Conservation (phyloP, 2,329 filamentous ascomycete genomes). For the Microcyclosporella mali region DNA sequence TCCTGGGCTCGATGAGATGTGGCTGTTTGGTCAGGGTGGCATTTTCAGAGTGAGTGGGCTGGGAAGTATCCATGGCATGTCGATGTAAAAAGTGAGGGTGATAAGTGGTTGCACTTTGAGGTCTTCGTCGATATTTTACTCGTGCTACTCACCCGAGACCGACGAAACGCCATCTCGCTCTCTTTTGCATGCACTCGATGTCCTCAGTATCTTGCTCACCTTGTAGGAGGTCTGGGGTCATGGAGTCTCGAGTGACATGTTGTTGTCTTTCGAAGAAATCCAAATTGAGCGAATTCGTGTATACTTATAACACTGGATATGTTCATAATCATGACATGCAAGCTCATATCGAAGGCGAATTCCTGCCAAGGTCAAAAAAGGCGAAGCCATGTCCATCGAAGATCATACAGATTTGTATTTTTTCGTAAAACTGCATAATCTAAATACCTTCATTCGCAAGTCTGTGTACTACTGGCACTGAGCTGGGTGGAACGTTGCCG, state of each 20-base stretch:
- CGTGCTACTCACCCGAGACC: slow-evolving; percentile 22
- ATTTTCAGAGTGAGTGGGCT: slow-evolving; percentile 9
- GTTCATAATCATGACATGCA: too few species aligned
- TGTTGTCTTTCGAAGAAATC: too few species aligned
- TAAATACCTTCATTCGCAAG: slow-evolving; percentile 30
- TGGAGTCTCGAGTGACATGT: slow-evolving; percentile 2
- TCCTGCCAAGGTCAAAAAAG: too few species aligned
- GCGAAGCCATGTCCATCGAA: too few species aligned
- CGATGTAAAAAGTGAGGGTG: neutral
- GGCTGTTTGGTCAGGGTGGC: slow-evolving; percentile 16
- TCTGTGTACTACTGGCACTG: slow-evolving; percentile 69
- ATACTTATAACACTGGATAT: too few species aligned
- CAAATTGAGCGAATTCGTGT: too few species aligned
- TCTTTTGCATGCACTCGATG: too few species aligned
- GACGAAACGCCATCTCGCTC: slow-evolving; percentile 19
- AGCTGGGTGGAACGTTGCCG: slow-evolving; percentile 77
- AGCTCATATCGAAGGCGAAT: too few species aligned
- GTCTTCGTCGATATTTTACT: slow-evolving; percentile 23
- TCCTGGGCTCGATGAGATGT: slow-evolving; percentile 10
- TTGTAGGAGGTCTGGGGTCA: slow-evolving; percentile 14
- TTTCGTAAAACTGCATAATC: too few species aligned
- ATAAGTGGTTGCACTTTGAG: slow-evolving; percentile 12
- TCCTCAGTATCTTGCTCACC: slow-evolving; percentile 11
- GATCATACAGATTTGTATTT: neutral
- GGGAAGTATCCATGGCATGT: neutral